These are phyloP conservation scores for Leishmania aethiopica DNA, from an alignment of 208 protist species.

Conservation along the genomic window DNA sequence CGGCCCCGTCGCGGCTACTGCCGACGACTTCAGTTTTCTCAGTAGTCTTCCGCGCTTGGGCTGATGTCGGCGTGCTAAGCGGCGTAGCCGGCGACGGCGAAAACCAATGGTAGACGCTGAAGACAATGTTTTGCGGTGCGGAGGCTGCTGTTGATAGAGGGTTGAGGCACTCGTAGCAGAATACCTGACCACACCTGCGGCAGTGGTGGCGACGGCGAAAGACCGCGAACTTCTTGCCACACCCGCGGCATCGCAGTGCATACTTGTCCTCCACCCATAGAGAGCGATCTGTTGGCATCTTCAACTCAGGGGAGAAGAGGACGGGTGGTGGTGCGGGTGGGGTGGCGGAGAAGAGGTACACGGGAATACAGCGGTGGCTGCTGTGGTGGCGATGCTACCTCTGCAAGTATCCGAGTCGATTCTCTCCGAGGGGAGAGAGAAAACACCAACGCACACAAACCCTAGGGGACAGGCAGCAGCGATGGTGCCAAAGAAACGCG, in stretches of 20 bases:
- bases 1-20: not conserved
- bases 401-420: no score
- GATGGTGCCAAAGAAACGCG: not conserved
- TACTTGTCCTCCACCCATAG: constrained; percentile 86
- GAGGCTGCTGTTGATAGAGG: constrained; percentile 5
- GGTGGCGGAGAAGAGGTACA: not conserved
- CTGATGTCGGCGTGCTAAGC: not conserved
- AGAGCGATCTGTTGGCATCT: constrained; percentile 33
- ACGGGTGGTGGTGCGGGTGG: not conserved
- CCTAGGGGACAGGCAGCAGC: not conserved
- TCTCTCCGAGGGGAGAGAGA: not conserved
- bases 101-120: constrained; percentile 28
- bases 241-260: constrained; percentile 63
- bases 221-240: constrained; percentile 61
- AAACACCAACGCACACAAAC: not conserved
- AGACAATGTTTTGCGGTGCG: constrained; percentile 14
- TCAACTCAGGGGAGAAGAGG: not conserved
- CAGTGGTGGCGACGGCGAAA: constrained; percentile 81
- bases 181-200: constrained; percentile 80
- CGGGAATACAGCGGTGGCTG: not conserved
- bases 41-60: not conserved
- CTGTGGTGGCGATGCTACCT: not conserved
- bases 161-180: constrained; percentile 73
- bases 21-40: not conserved
- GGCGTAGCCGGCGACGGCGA: constrained; percentile 7